These are phyloP conservation scores for Erodium maritimum DNA, from an alignment of 345 rosid genomes.

Conservation along the genomic window DNA sequence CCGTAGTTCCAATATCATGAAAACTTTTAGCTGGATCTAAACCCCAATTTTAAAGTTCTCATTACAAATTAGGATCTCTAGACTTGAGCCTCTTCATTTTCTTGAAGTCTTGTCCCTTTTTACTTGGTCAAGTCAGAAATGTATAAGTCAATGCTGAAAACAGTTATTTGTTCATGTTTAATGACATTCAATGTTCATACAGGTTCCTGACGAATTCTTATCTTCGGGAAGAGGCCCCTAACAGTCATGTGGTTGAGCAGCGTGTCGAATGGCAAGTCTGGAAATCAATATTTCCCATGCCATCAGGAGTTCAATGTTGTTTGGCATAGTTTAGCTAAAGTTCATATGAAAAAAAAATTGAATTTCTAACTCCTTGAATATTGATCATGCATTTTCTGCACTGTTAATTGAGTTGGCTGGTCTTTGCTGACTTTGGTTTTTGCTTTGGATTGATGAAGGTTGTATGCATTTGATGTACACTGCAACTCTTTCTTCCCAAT, in stretches of 20 bases:
- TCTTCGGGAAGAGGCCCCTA: conserved; percentile 94
- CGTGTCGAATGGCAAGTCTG: conserved; percentile 90
- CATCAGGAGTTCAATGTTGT: background rate
- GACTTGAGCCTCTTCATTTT: background rate
- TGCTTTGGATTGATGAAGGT: conserved; percentile 40
- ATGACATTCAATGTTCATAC: conserved; percentile 3
- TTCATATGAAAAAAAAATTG: background rate
- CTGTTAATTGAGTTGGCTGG: background rate
- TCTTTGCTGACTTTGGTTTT: conserved; percentile 10
- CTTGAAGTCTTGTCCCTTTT: background rate
- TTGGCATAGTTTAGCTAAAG: background rate
- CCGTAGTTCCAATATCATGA: too few relatives aligned
- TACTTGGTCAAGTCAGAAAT: background rate
- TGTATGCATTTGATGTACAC: conserved; percentile 97
- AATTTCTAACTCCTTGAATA: background rate
- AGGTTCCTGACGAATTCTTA: conserved; percentile 91
- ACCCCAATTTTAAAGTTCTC: too few relatives aligned
- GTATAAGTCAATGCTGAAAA: background rate
- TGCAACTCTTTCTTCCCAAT: conserved; percentile 99
- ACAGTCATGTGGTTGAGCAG: conserved; percentile 97
- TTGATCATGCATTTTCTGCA: background rate
- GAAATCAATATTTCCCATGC: conserved; percentile 9
- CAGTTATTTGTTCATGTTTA: background rate
- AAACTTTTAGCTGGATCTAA: too few relatives aligned
- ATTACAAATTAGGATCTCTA: background rate